Percentiles rank a stretch among this genome's conserved stretches.
Evolutionary conservation across 1,139 yeast genomes (phyloP).

Genomic region (Kazachstania sp.): DNA sequence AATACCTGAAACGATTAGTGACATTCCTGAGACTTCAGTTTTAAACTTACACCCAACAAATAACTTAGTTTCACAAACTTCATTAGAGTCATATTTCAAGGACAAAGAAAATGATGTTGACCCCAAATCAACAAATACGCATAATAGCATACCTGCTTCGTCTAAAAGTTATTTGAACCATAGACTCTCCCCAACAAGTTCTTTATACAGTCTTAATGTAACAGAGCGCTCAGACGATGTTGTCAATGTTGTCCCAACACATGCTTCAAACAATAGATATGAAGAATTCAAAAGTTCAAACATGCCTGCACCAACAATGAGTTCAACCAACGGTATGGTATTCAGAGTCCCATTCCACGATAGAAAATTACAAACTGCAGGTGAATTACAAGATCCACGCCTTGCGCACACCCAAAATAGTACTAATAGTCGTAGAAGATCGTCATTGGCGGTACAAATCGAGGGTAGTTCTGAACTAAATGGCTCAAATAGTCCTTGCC

Average conservation of each 20-base stretch:
- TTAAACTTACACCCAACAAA: not conserved
- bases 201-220: not conserved
- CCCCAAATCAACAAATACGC: not conserved
- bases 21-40: not conserved
- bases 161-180: not conserved
- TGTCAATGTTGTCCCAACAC: not conserved
- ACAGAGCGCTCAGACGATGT: not conserved
- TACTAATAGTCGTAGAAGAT: slow-evolving; percentile 16
- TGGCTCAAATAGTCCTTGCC: slow-evolving; percentile 3
- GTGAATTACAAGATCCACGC: slow-evolving; percentile 3
- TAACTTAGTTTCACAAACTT: not conserved
- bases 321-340: slow-evolving; percentile 30
- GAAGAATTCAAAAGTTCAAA: slow-evolving; percentile 3
- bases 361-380: slow-evolving; percentile 6
- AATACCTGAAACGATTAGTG: not conserved
- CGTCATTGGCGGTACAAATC: slow-evolving; percentile 16
- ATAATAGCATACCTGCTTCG: not conserved
- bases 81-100: slow-evolving; percentile 3
- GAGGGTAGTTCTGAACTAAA: slow-evolving; percentile 9
- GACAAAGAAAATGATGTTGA: not conserved
- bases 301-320: slow-evolving; percentile 14
- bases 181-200: slow-evolving; percentile 5
- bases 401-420: slow-evolving; percentile 1
- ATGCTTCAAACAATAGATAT: not conserved
- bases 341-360: slow-evolving; percentile 65